phyloP scores from a whole-genome alignment of 2,329 filamentous ascomycete genomes.

The Ophiostoma himal-ulmi region DNA sequence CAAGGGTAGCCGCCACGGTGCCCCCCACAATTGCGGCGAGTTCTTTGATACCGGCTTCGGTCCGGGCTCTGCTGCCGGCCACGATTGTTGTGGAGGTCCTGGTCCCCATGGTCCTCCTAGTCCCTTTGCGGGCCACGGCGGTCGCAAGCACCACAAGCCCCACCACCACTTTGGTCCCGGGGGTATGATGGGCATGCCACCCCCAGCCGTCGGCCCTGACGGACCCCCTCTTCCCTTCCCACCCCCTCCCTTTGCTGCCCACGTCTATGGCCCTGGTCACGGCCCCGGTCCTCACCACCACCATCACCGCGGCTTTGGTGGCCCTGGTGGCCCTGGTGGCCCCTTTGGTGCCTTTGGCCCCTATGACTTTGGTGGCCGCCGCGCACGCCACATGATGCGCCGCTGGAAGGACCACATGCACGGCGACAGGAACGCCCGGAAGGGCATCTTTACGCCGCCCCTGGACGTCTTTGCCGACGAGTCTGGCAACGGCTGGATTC shows the following conservation, averaged over 20 bases:
- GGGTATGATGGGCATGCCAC: neutral
- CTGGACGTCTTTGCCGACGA: conserved; percentile 59
- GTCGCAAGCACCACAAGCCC: conserved; percentile 18
- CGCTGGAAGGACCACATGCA: conserved; percentile 2
- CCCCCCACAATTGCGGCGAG: neutral
- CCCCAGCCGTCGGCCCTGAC: neutral
- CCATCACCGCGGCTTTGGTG: conserved; percentile 13
- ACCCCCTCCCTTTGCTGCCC: neutral
- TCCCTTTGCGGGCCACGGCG: conserved; percentile 18
- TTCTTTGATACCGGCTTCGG: conserved; percentile 24
- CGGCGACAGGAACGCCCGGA: conserved; percentile 21
- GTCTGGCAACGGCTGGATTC: conserved; percentile 50
- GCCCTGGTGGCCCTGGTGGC: conserved; percentile 2
- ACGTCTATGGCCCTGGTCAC: conserved; percentile 10
- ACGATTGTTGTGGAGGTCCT: too few species aligned
- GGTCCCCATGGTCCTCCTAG: too few species aligned
- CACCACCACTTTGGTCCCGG: conserved; percentile 8
- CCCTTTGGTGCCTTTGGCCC: conserved; percentile 17
- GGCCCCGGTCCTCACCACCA: conserved; percentile 21
- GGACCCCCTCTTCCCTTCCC: neutral
- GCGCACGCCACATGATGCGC: conserved; percentile 37
- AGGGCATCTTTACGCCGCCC: conserved; percentile 54
- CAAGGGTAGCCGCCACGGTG: conserved; percentile 14
- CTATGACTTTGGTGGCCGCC: conserved; percentile 27
- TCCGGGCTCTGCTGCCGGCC: conserved; percentile 19